These are phyloP conservation scores for Penicillium bialowiezense DNA, from an alignment of 495 filamentous ascomycete genomes.

Conservation along the genomic window DNA sequence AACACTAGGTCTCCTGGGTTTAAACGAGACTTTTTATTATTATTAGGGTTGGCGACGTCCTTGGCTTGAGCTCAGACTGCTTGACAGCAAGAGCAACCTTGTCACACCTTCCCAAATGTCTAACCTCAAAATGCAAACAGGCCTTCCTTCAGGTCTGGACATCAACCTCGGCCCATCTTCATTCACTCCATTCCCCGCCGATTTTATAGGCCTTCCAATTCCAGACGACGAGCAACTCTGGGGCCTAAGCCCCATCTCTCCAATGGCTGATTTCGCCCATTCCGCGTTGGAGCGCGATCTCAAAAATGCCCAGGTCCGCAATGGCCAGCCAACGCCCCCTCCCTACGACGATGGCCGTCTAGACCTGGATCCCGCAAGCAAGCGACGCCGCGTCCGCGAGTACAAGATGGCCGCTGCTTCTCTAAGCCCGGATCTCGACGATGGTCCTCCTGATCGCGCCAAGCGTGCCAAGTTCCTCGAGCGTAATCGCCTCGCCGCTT, in stretches of 20 bases:
- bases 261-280: slow-evolving; percentile 27
- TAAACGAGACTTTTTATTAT: too few species aligned
- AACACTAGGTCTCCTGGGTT: too few species aligned
- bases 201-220: slow-evolving; percentile 28
- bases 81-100: too few species aligned
- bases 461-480: slow-evolving; percentile 62
- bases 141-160: background rate
- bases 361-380: background rate
- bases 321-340: slow-evolving; percentile 44
- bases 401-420: slow-evolving; percentile 16
- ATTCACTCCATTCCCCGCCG: slow-evolving; percentile 24
- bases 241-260: slow-evolving; percentile 32
- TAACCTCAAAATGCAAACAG: slow-evolving; percentile 12
- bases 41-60: too few species aligned
- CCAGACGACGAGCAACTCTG: slow-evolving; percentile 36
- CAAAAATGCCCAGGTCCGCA: slow-evolving; percentile 38
- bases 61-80: too few species aligned
- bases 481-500: slow-evolving; percentile 78
- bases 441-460: slow-evolving; percentile 22
- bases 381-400: slow-evolving; percentile 11
- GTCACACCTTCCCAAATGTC: too few species aligned
- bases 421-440: slow-evolving; percentile 26
- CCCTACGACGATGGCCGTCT: slow-evolving; percentile 24
- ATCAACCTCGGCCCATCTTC: slow-evolving; percentile 13
- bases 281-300: slow-evolving; percentile 29